These are phyloP conservation scores for Eleusine coracana DNA, from an alignment of 176 grass and related monocot genomes.

Conservation along the genomic window DNA sequence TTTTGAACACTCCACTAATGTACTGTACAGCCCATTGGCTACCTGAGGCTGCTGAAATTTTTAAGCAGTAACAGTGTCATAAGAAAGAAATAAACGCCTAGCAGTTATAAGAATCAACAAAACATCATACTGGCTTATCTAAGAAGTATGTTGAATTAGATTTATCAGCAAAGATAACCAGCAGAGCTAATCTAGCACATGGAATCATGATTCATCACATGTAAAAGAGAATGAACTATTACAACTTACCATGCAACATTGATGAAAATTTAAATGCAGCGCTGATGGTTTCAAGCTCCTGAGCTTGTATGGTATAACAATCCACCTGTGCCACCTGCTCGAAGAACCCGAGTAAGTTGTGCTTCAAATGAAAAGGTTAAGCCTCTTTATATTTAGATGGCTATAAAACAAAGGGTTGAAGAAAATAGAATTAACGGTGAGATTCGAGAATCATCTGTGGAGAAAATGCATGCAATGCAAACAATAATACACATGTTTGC, in stretches of 20 bases:
- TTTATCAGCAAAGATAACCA: neutral
- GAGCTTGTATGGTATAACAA: conserved; percentile 87
- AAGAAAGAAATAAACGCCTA: conserved; percentile 9
- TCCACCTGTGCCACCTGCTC: conserved; percentile 87
- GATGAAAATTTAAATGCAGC: conserved; percentile 80
- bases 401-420: conserved; percentile 5
- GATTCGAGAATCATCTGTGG: neutral
- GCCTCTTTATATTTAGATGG: neutral
- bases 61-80: neutral
- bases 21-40: neutral
- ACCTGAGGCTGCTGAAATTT: neutral
- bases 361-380: neutral
- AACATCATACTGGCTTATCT: neutral
- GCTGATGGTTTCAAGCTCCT: conserved; percentile 78
- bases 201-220: neutral
- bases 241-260: conserved; percentile 80
- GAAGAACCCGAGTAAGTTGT: conserved; percentile 38
- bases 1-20: conserved; percentile 9
- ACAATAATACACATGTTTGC: conserved; percentile 29
- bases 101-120: neutral
- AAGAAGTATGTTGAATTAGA: neutral
- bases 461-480: conserved; percentile 17
- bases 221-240: conserved; percentile 29
- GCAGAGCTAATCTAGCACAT: conserved; percentile 13
- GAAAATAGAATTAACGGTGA: conserved; percentile 23